A percentile compares a stretch with the other conserved stretches of the same genome.
Evolutionary conservation across 805 yeast species (phyloP).

Genomic region (Saccharomycopsis sp.): DNA sequence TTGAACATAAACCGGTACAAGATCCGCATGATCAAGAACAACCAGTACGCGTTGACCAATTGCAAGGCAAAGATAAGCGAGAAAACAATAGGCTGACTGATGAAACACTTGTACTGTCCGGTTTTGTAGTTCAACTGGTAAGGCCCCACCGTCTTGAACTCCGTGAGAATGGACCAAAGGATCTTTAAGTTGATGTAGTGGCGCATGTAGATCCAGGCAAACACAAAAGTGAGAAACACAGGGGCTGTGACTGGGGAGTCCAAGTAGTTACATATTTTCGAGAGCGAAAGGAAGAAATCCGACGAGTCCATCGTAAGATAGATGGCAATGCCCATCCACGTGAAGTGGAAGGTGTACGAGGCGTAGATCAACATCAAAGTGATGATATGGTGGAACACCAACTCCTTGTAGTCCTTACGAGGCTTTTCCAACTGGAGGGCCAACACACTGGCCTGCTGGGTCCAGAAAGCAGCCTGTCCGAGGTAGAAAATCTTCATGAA

Average conservation of each 20-base stretch:
- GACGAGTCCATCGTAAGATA: conserved; percentile 95
- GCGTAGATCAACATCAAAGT: conserved; percentile 82
- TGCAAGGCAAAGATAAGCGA: conserved; percentile 72
- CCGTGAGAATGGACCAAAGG: conserved; percentile 79
- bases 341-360: conserved; percentile 90
- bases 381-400: conserved; percentile 87
- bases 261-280: conserved; percentile 83
- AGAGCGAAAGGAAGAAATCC: conserved; percentile 77
- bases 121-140: conserved; percentile 76
- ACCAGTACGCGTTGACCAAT: conserved; percentile 83
- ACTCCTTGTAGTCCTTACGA: conserved; percentile 86
- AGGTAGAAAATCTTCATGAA: conserved; percentile 76
- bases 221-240: conserved; percentile 60
- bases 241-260: conserved; percentile 59
- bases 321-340: conserved; percentile 89
- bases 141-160: conserved; percentile 79
- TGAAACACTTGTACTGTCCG: conserved; percentile 94
- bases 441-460: conserved; percentile 85
- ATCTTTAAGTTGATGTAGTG: conserved; percentile 78
- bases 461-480: conserved; percentile 95
- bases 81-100: conserved; percentile 87
- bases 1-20: conserved; percentile 54
- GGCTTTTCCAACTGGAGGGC: conserved; percentile 86
- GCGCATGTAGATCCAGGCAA: conserved; percentile 81
- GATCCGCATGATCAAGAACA: conserved; percentile 72